Evolutionary conservation across 257 asterid species (phyloP).

Genomic region (Solanum tarapatanum): DNA sequence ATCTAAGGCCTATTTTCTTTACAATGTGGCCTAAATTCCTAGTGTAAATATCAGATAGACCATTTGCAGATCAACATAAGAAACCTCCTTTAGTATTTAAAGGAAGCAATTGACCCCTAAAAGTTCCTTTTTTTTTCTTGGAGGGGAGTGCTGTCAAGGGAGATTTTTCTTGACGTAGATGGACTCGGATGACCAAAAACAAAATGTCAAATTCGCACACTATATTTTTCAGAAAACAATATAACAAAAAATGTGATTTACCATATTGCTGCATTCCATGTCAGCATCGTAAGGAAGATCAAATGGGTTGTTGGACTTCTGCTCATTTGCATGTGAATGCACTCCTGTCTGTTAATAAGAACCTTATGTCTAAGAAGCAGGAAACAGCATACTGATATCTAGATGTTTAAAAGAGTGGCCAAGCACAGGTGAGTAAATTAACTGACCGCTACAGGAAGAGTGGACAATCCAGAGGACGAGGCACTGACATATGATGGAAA

Average conservation of each 20-base stretch:
- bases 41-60: background rate
- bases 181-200: background rate
- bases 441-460: constrained; percentile 28
- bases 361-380: constrained; percentile 3
- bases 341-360: constrained; percentile 36
- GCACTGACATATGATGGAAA: constrained; percentile 22
- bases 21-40: background rate
- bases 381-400: background rate
- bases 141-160: background rate
- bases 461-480: constrained; percentile 23
- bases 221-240: background rate
- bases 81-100: background rate
- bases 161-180: background rate
- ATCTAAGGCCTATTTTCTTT: background rate
- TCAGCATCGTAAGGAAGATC: constrained; percentile 60
- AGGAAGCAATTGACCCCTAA: background rate
- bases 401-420: background rate
- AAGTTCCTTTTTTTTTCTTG: background rate
- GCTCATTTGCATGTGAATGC: constrained; percentile 28
- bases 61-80: background rate
- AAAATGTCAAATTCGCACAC: background rate
- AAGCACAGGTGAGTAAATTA: background rate
- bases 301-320: constrained; percentile 62
- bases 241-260: constrained; percentile 13
- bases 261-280: constrained; percentile 42